These are phyloP conservation scores for Jatropha curcas DNA, from an alignment of 345 rosid genomes.

Conservation along the genomic window DNA sequence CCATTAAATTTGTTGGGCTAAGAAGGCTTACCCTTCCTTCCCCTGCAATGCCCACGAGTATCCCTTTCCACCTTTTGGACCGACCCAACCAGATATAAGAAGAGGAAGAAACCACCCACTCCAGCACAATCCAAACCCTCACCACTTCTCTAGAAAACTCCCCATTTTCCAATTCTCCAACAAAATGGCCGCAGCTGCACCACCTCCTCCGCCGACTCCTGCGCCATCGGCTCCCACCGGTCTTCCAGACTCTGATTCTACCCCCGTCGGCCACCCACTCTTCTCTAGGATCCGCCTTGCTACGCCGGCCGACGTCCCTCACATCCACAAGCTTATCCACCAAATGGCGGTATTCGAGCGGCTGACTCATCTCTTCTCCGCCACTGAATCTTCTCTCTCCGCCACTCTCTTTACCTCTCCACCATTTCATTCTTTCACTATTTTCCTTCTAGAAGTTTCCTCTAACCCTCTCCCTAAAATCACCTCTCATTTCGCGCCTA, in stretches of 20 bases:
- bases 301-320: slow-evolving; percentile 66
- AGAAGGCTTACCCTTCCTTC: too few relatives aligned
- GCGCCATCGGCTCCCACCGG: slow-evolving; percentile 54
- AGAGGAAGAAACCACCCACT: too few relatives aligned
- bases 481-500: slow-evolving; percentile 36
- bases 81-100: too few relatives aligned
- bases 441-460: slow-evolving; percentile 84
- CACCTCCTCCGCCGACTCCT: slow-evolving; percentile 80
- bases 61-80: too few relatives aligned
- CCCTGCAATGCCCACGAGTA: too few relatives aligned
- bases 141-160: background rate
- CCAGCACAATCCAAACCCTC: background rate
- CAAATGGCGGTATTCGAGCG: slow-evolving; percentile 89
- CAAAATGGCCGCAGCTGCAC: slow-evolving; percentile 85
- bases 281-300: slow-evolving; percentile 92
- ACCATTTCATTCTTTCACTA: slow-evolving; percentile 75
- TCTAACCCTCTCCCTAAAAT: slow-evolving; percentile 38
- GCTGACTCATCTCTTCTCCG: slow-evolving; percentile 63
- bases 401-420: slow-evolving; percentile 57
- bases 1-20: too few relatives aligned
- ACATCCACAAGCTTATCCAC: slow-evolving; percentile 81
- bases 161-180: too few relatives aligned
- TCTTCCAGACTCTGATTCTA: slow-evolving; percentile 32
- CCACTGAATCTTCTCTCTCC: slow-evolving; percentile 74
- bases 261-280: slow-evolving; percentile 49